phyloP scores from a whole-genome alignment of 2,329 filamentous ascomycete genomes.

The Acephala macrosclerotiorum region DNA sequence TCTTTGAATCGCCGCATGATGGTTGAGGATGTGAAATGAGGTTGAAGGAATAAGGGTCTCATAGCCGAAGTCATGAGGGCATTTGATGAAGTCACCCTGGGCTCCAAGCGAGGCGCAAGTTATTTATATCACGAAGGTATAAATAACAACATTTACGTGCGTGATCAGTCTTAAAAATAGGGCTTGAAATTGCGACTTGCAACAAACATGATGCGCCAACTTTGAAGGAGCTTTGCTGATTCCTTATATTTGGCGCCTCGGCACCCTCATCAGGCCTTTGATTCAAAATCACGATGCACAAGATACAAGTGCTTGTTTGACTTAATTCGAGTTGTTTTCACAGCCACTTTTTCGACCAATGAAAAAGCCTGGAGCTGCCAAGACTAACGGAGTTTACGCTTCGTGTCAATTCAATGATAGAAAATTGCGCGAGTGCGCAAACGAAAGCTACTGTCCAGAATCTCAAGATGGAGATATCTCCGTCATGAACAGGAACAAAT shows the following conservation, averaged over 20 bases:
- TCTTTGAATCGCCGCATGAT: background rate
- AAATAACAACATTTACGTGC: slow-evolving; percentile 7
- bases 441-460: too few relatives aligned
- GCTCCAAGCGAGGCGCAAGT: background rate
- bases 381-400: too few relatives aligned
- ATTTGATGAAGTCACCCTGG: background rate
- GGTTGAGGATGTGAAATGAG: background rate
- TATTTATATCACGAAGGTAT: background rate
- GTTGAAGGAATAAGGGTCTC: background rate
- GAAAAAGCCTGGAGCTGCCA: too few relatives aligned
- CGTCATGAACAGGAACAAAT: too few relatives aligned
- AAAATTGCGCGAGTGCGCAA: too few relatives aligned
- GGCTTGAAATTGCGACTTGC: slow-evolving; percentile 11
- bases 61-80: background rate
- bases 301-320: too few relatives aligned
- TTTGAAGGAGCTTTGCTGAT: background rate
- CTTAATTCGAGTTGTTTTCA: too few relatives aligned
- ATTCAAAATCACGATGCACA: background rate
- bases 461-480: too few relatives aligned
- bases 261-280: background rate
- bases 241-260: background rate
- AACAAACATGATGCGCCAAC: background rate
- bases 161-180: slow-evolving; percentile 11
- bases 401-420: too few relatives aligned
- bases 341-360: too few relatives aligned